phyloP scores from a whole-genome alignment of 345 rosid genomes.

The Psidium guajava region DNA sequence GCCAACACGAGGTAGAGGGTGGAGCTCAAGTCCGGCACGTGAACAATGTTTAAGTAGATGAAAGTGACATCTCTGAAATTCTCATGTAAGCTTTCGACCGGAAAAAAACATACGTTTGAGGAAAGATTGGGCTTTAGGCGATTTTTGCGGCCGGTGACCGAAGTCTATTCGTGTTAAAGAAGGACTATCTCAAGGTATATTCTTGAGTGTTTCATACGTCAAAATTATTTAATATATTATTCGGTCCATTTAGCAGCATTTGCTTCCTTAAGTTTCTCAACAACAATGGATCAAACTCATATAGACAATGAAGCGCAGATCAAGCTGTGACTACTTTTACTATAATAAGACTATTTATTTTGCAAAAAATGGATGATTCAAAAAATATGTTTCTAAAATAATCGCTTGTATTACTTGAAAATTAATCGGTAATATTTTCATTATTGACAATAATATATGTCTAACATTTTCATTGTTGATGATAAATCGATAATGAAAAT shows the following conservation, averaged over 20 bases:
- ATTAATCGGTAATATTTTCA: no score
- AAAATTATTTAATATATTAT: background rate
- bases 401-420: no score
- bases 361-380: no score
- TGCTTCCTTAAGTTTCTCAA: background rate
- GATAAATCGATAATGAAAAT: no score
- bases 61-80: background rate
- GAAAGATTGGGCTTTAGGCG: background rate
- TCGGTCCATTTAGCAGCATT: background rate
- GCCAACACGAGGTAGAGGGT: background rate
- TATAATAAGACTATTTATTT: no score
- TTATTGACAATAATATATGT: no score
- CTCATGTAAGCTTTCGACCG: background rate
- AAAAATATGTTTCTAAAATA: no score
- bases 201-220: background rate
- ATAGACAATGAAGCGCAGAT: background rate
- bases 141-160: background rate
- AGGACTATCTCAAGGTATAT: background rate
- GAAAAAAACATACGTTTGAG: background rate
- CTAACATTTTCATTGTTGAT: no score
- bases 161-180: background rate
- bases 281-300: background rate
- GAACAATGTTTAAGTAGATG: background rate
- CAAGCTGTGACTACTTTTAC: background rate
- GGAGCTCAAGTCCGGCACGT: background rate